Conservation (phyloP, 805 yeast species). For the Myxozyma neglecta region DNA sequence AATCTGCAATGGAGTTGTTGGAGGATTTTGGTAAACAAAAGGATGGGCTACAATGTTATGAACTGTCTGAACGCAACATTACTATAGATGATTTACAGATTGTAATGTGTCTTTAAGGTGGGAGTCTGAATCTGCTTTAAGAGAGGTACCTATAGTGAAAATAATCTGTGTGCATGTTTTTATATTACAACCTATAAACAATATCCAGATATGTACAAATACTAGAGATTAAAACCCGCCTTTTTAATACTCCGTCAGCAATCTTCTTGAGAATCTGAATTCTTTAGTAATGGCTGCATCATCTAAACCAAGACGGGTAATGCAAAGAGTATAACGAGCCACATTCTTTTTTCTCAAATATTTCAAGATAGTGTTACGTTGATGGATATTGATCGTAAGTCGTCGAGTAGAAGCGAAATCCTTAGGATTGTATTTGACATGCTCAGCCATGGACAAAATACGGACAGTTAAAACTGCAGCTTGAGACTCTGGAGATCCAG, state of each 20-base stretch:
- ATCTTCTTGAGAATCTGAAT: slow-evolving; percentile 44
- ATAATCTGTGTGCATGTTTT: neutral
- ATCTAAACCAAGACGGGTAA: slow-evolving; percentile 81
- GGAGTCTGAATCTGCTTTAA: neutral
- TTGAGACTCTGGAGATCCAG: slow-evolving; percentile 94
- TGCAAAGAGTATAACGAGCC: slow-evolving; percentile 77
- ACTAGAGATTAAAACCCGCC: neutral
- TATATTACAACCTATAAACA: neutral
- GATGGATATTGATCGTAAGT: slow-evolving; percentile 81
- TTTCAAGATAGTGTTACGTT: slow-evolving; percentile 77
- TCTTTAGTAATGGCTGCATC: slow-evolving; percentile 77
- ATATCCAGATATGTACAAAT: neutral
- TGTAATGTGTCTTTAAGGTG: neutral
- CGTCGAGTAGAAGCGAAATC: slow-evolving; percentile 69
- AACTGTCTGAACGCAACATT: too few relatives aligned
- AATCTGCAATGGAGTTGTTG: too few relatives aligned
- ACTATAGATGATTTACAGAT: too few relatives aligned
- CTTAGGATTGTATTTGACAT: slow-evolving; percentile 66
- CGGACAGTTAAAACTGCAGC: slow-evolving; percentile 86
- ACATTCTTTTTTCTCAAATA: slow-evolving; percentile 82
- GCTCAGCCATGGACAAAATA: slow-evolving; percentile 75
- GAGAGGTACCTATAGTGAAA: neutral
- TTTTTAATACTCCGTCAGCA: neutral
- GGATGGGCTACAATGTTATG: too few relatives aligned
- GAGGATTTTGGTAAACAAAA: too few relatives aligned